These are phyloP conservation scores for Leccinum colubrinum DNA, from an alignment of 1,284 basidiomycete genomes.

Conservation along the genomic window DNA sequence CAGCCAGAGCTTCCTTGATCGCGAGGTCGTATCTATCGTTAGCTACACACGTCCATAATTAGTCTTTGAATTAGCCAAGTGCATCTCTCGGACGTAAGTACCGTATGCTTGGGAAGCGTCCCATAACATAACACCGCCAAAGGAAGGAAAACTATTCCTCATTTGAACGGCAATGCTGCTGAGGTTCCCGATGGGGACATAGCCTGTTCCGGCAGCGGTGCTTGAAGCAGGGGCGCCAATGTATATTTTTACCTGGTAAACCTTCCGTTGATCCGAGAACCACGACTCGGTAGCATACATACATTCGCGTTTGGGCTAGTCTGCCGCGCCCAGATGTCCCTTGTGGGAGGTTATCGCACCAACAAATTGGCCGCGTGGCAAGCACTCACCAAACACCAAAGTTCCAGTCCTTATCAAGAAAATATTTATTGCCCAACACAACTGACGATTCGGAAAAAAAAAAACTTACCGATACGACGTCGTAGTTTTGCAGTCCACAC, in stretches of 20 bases:
- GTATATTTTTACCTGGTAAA: constrained; percentile 47
- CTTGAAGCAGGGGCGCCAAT: constrained; percentile 58
- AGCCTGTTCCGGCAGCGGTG: constrained; percentile 51
- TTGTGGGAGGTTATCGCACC: constrained; percentile 20
- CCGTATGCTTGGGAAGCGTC: constrained; percentile 69
- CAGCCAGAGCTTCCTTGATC: constrained; percentile 58
- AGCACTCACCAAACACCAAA: constrained; percentile 48
- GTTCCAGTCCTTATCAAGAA: constrained; percentile 44
- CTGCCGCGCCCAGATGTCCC: constrained; percentile 66
- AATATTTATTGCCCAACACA: not conserved
- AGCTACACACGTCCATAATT: constrained; percentile 33
- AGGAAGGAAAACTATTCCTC: constrained; percentile 64
- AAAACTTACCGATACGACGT: constrained; percentile 40
- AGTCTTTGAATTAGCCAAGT: not conserved
- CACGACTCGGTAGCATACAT: not conserved
- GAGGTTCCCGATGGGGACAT: constrained; percentile 46
- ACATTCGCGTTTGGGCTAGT: constrained; percentile 55
- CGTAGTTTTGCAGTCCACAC: constrained; percentile 47
- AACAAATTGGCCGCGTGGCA: not conserved
- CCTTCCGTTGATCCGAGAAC: constrained; percentile 1
- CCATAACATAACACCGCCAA: constrained; percentile 75
- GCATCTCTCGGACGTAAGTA: constrained; percentile 28
- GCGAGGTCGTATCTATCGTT: constrained; percentile 59
- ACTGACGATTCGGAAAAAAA: not conserved
- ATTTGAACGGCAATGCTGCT: constrained; percentile 50